Percentiles rank a stretch among this genome's conserved stretches.
Evolutionary conservation across 2,329 filamentous ascomycete species (phyloP).

Genomic region (Arachnopeziza araneosa): DNA sequence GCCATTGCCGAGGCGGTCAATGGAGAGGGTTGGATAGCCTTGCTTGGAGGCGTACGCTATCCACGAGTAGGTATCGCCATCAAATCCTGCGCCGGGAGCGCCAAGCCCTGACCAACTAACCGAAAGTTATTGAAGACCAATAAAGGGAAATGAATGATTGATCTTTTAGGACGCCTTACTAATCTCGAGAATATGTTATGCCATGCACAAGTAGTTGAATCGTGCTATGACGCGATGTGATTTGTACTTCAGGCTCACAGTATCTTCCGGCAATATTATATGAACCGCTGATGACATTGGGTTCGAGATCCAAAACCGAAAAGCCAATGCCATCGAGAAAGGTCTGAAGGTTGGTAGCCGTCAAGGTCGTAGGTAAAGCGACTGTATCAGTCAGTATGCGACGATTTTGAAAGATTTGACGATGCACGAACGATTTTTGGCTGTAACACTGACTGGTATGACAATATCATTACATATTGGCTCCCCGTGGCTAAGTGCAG

Average conservation of each 20-base stretch:
- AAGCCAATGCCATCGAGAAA: no score
- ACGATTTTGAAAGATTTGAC: no score
- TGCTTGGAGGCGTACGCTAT: constrained; percentile 17
- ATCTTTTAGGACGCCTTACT: background rate
- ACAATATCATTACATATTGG: no score
- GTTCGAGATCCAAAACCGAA: background rate
- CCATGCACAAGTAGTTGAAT: constrained; percentile 25
- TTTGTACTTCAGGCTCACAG: constrained; percentile 15
- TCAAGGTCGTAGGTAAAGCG: no score
- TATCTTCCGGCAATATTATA: constrained; percentile 18
- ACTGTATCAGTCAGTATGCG: no score
- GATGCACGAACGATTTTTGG: no score
- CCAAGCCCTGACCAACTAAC: constrained; percentile 3
- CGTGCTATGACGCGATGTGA: constrained; percentile 3
- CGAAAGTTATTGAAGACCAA: background rate
- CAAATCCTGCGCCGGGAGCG: background rate
- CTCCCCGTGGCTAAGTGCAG: no score
- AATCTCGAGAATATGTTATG: constrained; percentile 14
- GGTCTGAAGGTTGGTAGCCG: no score
- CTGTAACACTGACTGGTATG: no score
- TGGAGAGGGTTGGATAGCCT: constrained; percentile 26
- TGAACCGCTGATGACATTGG: background rate
- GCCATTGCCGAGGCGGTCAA: constrained; percentile 26
- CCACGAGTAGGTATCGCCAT: constrained; percentile 11
- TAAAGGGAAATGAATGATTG: no score